Base-by-base conservation (phyloP, 345 rosid genomes). In the Stellera chamaejasme region DNA sequence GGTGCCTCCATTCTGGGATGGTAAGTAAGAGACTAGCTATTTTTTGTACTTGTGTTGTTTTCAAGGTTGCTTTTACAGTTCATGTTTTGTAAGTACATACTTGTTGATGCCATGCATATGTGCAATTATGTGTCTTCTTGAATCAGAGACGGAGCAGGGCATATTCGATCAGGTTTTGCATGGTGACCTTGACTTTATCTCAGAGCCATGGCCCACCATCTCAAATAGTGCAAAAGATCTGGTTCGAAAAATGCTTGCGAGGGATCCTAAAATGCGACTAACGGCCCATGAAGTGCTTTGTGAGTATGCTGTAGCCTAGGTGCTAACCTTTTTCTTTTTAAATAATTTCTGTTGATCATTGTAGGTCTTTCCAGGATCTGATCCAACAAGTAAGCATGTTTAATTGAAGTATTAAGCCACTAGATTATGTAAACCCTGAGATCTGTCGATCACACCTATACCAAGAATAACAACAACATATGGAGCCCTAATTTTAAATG, bases 1-100 rank as follows among this genome's bases (percentile, higher is more conserved):
- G 2, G 99, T 93, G 1, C 99, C 97, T 53, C 99, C 97, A 28
- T 93, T 93, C 66, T 93, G 99, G 99, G 99, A 86, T 66, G 99
- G 98, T 92, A 60, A 76, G 98, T 92, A 60, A 76, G 76, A 58
- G 15, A 50, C 32, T 56, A 39, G 23, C 23, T 52, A 19, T 43
- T 52, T 45, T 54, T 54, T 19, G 9, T 13, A 7, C 26, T 54
- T 52, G 47, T 27, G 9, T 8, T 10, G 8, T 43, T 46, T 59
- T 47, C 47, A 36, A 19, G 42, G 51, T 26, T 61, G 55, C 27
- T 8, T 12, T 45, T 13, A 50, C 52, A 65, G 63, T 32, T 19
- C 23, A 19, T 19, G 23, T 19, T 19, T 60, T 59, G 23, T 13
- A 12, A 43, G 60, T 32, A 59, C 51, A 12, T 63, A 57, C 50